A percentile compares a stretch with the other conserved stretches of the same genome.
Evolutionary conservation across 345 rosid species (phyloP).

Genomic region (Euphorbia tirucalli): DNA sequence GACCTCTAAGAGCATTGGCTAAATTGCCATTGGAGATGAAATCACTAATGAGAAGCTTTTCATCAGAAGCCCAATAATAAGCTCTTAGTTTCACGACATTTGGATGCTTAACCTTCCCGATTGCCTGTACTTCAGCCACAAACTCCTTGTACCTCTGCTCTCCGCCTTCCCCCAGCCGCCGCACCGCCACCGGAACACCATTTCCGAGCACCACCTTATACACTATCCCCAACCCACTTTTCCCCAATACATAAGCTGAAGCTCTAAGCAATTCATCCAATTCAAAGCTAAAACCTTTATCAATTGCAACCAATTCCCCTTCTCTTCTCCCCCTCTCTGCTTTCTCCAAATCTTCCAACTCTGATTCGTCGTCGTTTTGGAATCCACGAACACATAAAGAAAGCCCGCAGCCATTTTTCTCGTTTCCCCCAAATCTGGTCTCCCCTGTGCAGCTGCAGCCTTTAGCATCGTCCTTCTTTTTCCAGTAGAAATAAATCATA

Average conservation of each 20-base stretch:
- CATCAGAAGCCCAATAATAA: conserved; percentile 98
- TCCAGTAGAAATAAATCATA: conserved; percentile 82
- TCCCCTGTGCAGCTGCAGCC: conserved; percentile 84
- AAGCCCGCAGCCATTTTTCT: conserved; percentile 35
- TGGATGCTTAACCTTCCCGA: conserved; percentile 91
- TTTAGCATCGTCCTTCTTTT: conserved; percentile 63
- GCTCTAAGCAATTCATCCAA: conserved; percentile 91
- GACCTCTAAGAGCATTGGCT: conserved; percentile 83
- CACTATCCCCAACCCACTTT: conserved; percentile 96
- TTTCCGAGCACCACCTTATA: conserved; percentile 96
- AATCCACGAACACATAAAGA: conserved; percentile 33
- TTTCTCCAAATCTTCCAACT: conserved; percentile 55
- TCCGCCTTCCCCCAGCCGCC: conserved; percentile 95
- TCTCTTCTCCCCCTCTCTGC: conserved; percentile 41
- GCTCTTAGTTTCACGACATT: conserved; percentile 89
- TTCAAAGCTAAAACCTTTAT: conserved; percentile 88
- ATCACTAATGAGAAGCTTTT: conserved; percentile 89
- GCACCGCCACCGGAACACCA: conserved; percentile 88
- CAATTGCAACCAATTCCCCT: conserved; percentile 89
- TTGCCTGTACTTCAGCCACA: conserved; percentile 79
- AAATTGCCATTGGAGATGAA: conserved; percentile 88
- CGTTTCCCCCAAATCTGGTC: conserved; percentile 48
- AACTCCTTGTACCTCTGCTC: conserved; percentile 93
- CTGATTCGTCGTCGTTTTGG: conserved; percentile 60
- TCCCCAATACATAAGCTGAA: conserved; percentile 92